Conservation (phyloP, 176 grass and related monocot species). For the Cenchrus fungigraminus region DNA sequence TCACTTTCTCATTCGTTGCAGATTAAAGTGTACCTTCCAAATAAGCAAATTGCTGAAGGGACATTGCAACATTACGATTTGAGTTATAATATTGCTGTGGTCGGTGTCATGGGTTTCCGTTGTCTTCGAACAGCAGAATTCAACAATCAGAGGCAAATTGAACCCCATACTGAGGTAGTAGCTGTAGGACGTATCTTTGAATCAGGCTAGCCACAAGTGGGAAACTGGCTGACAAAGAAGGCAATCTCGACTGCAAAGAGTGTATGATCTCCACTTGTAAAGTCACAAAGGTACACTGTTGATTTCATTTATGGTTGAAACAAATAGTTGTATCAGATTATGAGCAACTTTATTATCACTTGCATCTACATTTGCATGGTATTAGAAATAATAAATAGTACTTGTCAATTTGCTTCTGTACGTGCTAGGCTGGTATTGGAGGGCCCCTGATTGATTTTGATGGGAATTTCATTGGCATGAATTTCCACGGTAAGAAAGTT, state of each 20-base stretch:
- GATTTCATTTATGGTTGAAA: not conserved
- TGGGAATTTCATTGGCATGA: conserved; percentile 20
- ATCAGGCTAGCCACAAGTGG: conserved; percentile 6
- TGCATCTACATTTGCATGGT: not conserved
- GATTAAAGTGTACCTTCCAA: conserved; percentile 21
- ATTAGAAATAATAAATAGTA: not conserved
- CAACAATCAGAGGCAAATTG: not conserved
- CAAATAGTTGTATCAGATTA: not conserved
- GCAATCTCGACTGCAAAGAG: not conserved
- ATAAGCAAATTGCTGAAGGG: not conserved
- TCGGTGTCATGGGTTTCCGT: not conserved
- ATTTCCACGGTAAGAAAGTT: not conserved
- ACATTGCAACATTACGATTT: conserved; percentile 9
- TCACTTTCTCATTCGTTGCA: not conserved
- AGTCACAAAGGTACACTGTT: not conserved
- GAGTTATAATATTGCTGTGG: not conserved
- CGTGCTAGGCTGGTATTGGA: conserved; percentile 13
- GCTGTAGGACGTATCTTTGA: not conserved
- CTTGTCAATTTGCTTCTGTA: not conserved
- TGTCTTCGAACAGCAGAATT: not conserved
- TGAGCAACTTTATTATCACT: not conserved
- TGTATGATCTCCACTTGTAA: conserved; percentile 17
- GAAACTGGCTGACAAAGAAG: not conserved
- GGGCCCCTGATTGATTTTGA: not conserved
- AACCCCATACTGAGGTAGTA: not conserved